These are phyloP conservation scores for Solanum hybrid DNA, from an alignment of 305 asterid genomes.

Conservation along the genomic window DNA sequence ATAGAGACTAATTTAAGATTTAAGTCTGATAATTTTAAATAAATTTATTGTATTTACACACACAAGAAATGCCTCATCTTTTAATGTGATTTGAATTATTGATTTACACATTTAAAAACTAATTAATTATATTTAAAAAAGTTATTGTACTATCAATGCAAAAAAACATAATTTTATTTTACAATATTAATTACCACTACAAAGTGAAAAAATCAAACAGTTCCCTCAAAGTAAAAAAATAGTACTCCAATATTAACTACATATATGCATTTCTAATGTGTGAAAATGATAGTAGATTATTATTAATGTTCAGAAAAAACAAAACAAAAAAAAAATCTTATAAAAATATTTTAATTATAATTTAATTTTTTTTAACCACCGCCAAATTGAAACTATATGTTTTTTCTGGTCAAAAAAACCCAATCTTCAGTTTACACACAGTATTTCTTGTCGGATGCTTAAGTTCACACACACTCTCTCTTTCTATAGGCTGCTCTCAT, in stretches of 20 bases:
- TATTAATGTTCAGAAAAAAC: background rate
- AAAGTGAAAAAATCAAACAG: background rate
- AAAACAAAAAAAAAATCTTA: background rate
- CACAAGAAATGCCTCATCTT: too few relatives aligned
- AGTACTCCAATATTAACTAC: background rate
- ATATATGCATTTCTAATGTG: background rate
- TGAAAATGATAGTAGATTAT: background rate
- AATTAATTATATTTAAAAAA: too few relatives aligned
- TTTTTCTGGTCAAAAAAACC: slow-evolving; percentile 33
- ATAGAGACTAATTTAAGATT: too few relatives aligned
- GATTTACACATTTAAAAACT: too few relatives aligned
- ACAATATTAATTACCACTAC: too few relatives aligned
- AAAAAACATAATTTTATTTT: too few relatives aligned
- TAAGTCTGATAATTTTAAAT: too few relatives aligned
- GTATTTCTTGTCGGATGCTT: slow-evolving; percentile 53
- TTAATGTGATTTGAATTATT: too few relatives aligned
- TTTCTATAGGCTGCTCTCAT: slow-evolving; percentile 17
- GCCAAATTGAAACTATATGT: slow-evolving; percentile 13
- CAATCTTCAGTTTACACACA: slow-evolving; percentile 39
- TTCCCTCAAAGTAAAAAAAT: slow-evolving; percentile 12
- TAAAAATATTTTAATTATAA: background rate
- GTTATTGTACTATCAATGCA: too few relatives aligned
- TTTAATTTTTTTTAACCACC: background rate
- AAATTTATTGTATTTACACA: too few relatives aligned
- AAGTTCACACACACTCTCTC: slow-evolving; percentile 11